These are phyloP conservation scores for Westerdykella aurantiaca DNA, from an alignment of 2,329 filamentous ascomycete species.

Conservation along the genomic window DNA sequence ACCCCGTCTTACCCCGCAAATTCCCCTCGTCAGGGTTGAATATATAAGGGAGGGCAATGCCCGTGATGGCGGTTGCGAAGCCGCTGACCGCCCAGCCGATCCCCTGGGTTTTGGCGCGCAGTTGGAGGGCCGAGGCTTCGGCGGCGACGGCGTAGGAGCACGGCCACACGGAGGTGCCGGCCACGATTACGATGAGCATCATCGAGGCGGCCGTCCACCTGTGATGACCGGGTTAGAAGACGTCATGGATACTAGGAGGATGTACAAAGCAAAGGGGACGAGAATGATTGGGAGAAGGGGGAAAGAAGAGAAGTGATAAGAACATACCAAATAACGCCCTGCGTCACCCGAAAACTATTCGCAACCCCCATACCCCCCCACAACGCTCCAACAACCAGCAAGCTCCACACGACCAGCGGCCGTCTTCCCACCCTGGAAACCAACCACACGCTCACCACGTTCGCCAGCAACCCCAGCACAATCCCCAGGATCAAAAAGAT, in stretches of 20 bases:
- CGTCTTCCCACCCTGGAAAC: constrained; percentile 40
- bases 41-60: constrained; percentile 47
- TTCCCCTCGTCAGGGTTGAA: constrained; percentile 46
- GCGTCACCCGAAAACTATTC: constrained; percentile 38
- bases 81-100: constrained; percentile 42
- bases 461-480: constrained; percentile 42
- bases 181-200: constrained; percentile 43
- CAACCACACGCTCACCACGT: constrained; percentile 43
- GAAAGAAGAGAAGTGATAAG: not conserved
- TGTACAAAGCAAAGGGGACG: too few relatives aligned
- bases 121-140: constrained; percentile 42
- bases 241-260: not conserved
- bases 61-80: constrained; percentile 40
- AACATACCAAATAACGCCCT: constrained; percentile 38
- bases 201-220: constrained; percentile 39
- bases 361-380: constrained; percentile 47
- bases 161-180: constrained; percentile 43
- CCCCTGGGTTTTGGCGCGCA: constrained; percentile 43
- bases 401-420: constrained; percentile 34
- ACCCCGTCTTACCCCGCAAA: constrained; percentile 39
- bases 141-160: constrained; percentile 40
- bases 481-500: constrained; percentile 46
- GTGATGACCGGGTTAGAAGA: not conserved
- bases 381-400: constrained; percentile 31
- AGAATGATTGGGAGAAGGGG: not conserved